phyloP scores from a whole-genome alignment of 257 asterid genomes.

The Nicotiana obtusifolia region DNA sequence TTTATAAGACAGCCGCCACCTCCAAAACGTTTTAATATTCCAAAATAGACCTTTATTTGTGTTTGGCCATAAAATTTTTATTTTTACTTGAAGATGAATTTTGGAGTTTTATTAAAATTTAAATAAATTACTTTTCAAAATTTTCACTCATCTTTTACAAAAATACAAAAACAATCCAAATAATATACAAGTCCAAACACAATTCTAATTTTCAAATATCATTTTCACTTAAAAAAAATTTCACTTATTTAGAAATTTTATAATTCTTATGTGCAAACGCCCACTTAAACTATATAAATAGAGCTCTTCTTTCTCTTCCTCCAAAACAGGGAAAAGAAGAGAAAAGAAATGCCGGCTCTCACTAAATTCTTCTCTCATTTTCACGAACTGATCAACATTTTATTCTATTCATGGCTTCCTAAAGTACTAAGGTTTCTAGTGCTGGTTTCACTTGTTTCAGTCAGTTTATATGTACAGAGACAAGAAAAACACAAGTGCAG shows the following conservation, averaged over 20 bases:
- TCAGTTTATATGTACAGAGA: constrained; percentile 12
- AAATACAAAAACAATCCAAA: too few species aligned
- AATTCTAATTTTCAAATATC: too few species aligned
- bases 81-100: too few species aligned
- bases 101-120: too few species aligned
- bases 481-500: constrained; percentile 22
- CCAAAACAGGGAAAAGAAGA: background rate
- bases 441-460: constrained; percentile 14
- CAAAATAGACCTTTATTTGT: too few species aligned
- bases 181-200: too few species aligned
- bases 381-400: constrained; percentile 13
- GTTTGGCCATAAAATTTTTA: too few species aligned
- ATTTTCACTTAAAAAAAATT: too few species aligned
- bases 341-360: constrained; percentile 27
- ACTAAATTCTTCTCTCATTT: constrained; percentile 27
- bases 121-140: too few species aligned
- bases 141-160: too few species aligned
- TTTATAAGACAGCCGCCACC: background rate
- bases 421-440: constrained; percentile 28
- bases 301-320: background rate
- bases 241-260: background rate
- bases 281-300: too few species aligned
- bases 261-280: background rate
- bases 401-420: constrained; percentile 33
- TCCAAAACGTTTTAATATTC: background rate